Percentiles rank a stretch among this genome's conserved stretches.
These are phyloP conservation scores for Microcos paniculata DNA, from an alignment of 345 rosid species.

Conservation along the genomic window DNA sequence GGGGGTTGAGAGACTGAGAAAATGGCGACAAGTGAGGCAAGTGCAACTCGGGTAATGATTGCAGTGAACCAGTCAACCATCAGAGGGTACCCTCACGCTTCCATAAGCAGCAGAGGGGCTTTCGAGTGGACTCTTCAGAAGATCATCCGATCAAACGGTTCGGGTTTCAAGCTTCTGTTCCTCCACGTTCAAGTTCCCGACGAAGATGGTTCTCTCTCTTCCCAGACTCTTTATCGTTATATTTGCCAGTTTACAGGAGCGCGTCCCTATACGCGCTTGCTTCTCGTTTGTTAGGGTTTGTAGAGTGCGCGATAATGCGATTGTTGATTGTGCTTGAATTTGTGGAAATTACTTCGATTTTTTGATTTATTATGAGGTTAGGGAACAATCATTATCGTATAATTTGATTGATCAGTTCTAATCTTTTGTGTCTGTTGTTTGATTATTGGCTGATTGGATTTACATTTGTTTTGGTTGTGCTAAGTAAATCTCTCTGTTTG, in stretches of 20 bases:
- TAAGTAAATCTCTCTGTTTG: not conserved
- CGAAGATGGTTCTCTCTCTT: constrained; percentile 70
- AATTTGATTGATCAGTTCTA: constrained; percentile 1
- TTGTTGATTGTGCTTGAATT: constrained; percentile 3
- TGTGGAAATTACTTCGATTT: not conserved
- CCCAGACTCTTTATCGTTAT: not conserved
- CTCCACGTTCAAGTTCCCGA: constrained; percentile 97
- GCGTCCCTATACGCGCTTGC: not conserved
- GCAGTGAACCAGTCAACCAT: constrained; percentile 92
- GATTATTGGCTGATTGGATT: not conserved
- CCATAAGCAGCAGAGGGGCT: constrained; percentile 90
- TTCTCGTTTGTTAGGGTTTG: constrained; percentile 4
- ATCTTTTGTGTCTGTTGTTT: not conserved
- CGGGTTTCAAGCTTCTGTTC: constrained; percentile 85
- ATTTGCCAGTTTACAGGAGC: not conserved
- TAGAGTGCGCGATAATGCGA: not conserved
- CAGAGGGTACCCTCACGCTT: constrained; percentile 86
- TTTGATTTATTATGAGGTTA: not conserved
- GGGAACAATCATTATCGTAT: not conserved
- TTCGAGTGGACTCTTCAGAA: constrained; percentile 89
- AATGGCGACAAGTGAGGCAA: constrained; percentile 46
- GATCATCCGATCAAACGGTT: constrained; percentile 73
- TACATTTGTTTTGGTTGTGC: not conserved
- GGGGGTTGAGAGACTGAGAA: not conserved
- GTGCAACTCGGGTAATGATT: constrained; percentile 76